A percentile compares a stretch with the other conserved stretches of the same genome.
Evolutionary conservation across 2,329 filamentous ascomycete species (phyloP).

Genomic region (Pseudogymnoascus sp.): DNA sequence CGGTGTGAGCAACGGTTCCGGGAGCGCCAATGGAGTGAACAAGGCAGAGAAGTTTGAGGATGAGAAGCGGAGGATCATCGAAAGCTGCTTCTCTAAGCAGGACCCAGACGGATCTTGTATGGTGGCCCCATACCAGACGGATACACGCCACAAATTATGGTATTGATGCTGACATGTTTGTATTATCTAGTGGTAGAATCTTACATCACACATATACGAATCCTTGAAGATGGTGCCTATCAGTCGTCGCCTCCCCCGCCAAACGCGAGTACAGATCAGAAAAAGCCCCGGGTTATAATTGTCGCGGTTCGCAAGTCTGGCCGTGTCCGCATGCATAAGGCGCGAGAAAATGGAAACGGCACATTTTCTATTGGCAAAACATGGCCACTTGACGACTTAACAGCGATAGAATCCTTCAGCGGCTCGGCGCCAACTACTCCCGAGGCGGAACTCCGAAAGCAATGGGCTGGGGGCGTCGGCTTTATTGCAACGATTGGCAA

Average conservation of each 20-base stretch:
- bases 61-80: slow-evolving; percentile 88
- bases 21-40: slow-evolving; percentile 15
- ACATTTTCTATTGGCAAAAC: slow-evolving; percentile 97
- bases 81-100: slow-evolving; percentile 87
- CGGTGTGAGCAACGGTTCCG: slow-evolving; percentile 25
- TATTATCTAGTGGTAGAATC: slow-evolving; percentile 64
- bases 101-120: slow-evolving; percentile 79
- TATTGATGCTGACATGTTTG: slow-evolving; percentile 19
- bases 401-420: slow-evolving; percentile 74
- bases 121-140: slow-evolving; percentile 31
- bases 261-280: slow-evolving; percentile 61
- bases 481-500: slow-evolving; percentile 87
- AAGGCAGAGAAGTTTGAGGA: slow-evolving; percentile 80
- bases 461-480: slow-evolving; percentile 76
- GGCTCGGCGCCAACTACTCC: slow-evolving; percentile 50
- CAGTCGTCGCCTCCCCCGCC: slow-evolving; percentile 81
- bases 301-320: slow-evolving; percentile 89
- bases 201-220: slow-evolving; percentile 94
- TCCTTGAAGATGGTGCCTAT: slow-evolving; percentile 77
- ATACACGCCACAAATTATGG: neutral
- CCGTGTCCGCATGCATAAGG: slow-evolving; percentile 91
- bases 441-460: slow-evolving; percentile 52
- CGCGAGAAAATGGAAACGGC: slow-evolving; percentile 87
- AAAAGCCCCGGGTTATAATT: slow-evolving; percentile 87
- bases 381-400: slow-evolving; percentile 90